Conservation (phyloP, 1,284 basidiomycete species). For the Naganishia albida region DNA sequence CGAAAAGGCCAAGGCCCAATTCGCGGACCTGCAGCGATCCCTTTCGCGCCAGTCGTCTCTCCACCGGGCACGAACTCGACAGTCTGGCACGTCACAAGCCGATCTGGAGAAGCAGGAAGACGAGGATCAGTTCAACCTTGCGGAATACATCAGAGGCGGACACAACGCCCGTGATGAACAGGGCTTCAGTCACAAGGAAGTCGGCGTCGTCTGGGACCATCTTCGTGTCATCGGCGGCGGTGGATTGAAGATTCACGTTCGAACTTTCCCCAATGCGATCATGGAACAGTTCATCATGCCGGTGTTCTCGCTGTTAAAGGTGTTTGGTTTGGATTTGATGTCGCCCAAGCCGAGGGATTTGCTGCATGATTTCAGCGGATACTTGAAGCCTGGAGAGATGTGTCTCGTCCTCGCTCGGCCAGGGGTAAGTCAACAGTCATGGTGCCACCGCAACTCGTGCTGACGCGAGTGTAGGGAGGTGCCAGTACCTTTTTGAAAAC, state of each 20-base stretch:
- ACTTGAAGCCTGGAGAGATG: conserved; percentile 68
- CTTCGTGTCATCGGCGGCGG: conserved; percentile 71
- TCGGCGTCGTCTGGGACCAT: conserved; percentile 77
- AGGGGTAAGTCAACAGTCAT: conserved; percentile 37
- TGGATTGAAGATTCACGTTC: conserved; percentile 67
- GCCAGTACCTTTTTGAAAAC: conserved; percentile 56
- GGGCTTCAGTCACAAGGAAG: conserved; percentile 78
- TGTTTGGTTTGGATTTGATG: conserved; percentile 48
- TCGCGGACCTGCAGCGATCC: conserved; percentile 33
- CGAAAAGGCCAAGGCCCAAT: conserved; percentile 36
- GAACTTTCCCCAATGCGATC: conserved; percentile 56
- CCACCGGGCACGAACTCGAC: conserved; percentile 33
- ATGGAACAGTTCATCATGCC: conserved; percentile 56
- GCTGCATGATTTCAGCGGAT: conserved; percentile 65
- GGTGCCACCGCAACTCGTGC: conserved; percentile 32
- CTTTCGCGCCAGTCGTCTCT: conserved; percentile 34
- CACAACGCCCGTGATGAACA: conserved; percentile 64
- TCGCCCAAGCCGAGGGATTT: conserved; percentile 59
- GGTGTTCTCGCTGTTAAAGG: conserved; percentile 44
- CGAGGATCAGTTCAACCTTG: conserved; percentile 64
- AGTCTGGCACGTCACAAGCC: conserved; percentile 17
- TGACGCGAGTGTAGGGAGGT: conserved; percentile 19
- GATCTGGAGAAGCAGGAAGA: conserved; percentile 40
- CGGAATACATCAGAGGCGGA: conserved; percentile 72
- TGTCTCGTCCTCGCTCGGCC: conserved; percentile 60